Conservation (phyloP, 2,329 filamentous ascomycete genomes). For the Neofusicoccum laricinum region DNA sequence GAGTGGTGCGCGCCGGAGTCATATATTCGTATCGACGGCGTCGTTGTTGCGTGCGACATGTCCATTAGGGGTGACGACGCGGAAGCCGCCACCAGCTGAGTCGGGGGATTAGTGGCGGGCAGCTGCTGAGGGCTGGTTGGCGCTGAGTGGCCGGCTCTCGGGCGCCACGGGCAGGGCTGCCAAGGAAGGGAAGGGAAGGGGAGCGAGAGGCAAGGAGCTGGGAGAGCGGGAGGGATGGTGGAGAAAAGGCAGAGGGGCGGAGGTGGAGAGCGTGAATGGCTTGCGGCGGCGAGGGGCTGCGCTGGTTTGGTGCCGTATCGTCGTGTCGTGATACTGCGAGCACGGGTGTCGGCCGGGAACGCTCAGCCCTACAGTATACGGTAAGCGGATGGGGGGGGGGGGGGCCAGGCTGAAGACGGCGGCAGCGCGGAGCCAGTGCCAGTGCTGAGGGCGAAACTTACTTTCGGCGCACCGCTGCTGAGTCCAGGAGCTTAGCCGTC, state of each 20-base stretch:
- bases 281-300: slow-evolving; percentile 12
- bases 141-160: slow-evolving; percentile 13
- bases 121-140: slow-evolving; percentile 10
- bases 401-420: slow-evolving; percentile 12
- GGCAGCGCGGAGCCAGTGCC: background rate
- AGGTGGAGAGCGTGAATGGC: background rate
- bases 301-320: slow-evolving; percentile 5
- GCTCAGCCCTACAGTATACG: slow-evolving; percentile 16
- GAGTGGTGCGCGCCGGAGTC: slow-evolving; percentile 34
- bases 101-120: slow-evolving; percentile 17
- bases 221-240: slow-evolving; percentile 1
- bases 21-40: slow-evolving; percentile 43
- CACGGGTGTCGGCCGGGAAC: slow-evolving; percentile 16
- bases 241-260: slow-evolving; percentile 5
- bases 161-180: slow-evolving; percentile 13
- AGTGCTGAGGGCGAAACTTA: background rate
- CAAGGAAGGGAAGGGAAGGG: slow-evolving; percentile 11
- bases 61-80: slow-evolving; percentile 25
- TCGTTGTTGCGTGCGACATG: slow-evolving; percentile 32
- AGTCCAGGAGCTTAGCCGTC: slow-evolving; percentile 13
- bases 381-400: slow-evolving; percentile 5
- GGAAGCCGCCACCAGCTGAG: slow-evolving; percentile 35
- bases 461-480: slow-evolving; percentile 3
- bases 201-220: slow-evolving; percentile 6
- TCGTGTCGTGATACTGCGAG: slow-evolving; percentile 15